Percentiles rank a stretch among this genome's conserved stretches.
Evolutionary conservation across 495 filamentous ascomycete genomes (phyloP).

Genomic region (Aspergillus hancockii): DNA sequence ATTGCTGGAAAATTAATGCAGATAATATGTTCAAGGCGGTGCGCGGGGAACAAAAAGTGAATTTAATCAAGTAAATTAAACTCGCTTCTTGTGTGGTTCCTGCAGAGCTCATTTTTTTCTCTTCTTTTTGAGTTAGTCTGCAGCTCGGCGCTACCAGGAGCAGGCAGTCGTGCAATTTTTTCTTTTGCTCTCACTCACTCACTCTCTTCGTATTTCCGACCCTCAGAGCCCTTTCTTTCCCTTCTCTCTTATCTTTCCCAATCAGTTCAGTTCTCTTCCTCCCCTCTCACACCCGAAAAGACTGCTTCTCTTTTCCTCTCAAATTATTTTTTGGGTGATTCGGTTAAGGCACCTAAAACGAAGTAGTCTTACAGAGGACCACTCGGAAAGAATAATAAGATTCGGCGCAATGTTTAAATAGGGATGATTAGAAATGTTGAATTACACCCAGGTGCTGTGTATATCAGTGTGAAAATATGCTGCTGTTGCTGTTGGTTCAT

Average conservation of each 20-base stretch:
- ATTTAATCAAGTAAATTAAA: conserved; percentile 3
- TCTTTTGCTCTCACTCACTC: not conserved
- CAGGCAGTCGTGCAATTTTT: not conserved
- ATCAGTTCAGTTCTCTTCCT: not conserved
- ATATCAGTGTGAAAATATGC: too few species aligned
- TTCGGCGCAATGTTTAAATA: too few species aligned
- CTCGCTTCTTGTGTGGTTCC: conserved; percentile 27
- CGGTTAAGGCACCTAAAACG: too few species aligned
- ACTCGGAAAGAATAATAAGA: too few species aligned
- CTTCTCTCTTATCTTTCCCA: not conserved
- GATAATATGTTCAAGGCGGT: conserved; percentile 27
- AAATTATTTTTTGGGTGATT: not conserved
- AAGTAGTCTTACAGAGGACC: too few species aligned
- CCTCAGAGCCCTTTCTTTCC: too few species aligned
- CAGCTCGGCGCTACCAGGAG: not conserved
- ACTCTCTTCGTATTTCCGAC: too few species aligned
- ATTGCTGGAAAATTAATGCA: conserved; percentile 20
- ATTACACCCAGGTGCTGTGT: too few species aligned
- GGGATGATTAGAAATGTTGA: too few species aligned
- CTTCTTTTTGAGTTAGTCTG: not conserved
- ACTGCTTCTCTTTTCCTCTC: not conserved
- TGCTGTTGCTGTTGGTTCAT: too few species aligned
- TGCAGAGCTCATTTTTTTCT: conserved; percentile 13
- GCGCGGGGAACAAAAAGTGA: conserved; percentile 31
- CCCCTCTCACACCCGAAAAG: not conserved